phyloP scores from a whole-genome alignment of 2,329 filamentous ascomycete species.

The Blumeriella jaapii region DNA sequence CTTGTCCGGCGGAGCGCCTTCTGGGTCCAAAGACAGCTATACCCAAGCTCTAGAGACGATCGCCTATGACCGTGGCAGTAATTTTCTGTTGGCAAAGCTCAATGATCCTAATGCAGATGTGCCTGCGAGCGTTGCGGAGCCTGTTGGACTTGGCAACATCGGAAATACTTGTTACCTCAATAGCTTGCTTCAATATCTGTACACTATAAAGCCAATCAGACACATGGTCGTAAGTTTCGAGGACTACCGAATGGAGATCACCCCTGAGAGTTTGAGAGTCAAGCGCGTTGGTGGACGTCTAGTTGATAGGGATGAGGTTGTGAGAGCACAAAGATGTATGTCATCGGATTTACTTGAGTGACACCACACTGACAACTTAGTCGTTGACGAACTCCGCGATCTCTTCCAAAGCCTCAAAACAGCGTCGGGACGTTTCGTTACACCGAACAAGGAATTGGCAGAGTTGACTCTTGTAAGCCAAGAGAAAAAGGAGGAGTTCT shows the following conservation, averaged over 20 bases:
- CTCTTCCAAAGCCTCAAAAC: slow-evolving; percentile 63
- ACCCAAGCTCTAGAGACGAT: slow-evolving; percentile 25
- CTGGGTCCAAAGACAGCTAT: slow-evolving; percentile 25
- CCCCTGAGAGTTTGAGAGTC: slow-evolving; percentile 47
- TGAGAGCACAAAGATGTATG: slow-evolving; percentile 63
- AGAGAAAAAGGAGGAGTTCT: slow-evolving; percentile 41
- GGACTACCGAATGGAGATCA: slow-evolving; percentile 54
- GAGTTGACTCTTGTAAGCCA: slow-evolving; percentile 62
- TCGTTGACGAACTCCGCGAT: slow-evolving; percentile 59
- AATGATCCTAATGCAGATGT: slow-evolving; percentile 26
- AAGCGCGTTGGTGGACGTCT: slow-evolving; percentile 68
- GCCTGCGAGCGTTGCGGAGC: slow-evolving; percentile 38
- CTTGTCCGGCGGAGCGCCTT: slow-evolving; percentile 18
- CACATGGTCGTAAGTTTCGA: slow-evolving; percentile 72
- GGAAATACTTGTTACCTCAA: slow-evolving; percentile 98
- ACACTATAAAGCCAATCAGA: slow-evolving; percentile 72
- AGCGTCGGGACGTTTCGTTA: slow-evolving; percentile 49
- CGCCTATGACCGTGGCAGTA: slow-evolving; percentile 24
- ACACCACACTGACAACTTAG: slow-evolving; percentile 32
- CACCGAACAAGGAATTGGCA: slow-evolving; percentile 66
- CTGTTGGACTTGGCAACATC: slow-evolving; percentile 83
- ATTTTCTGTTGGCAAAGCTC: slow-evolving; percentile 26
- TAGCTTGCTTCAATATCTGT: slow-evolving; percentile 90
- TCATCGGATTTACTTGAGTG: slow-evolving; percentile 19
- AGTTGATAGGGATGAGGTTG: slow-evolving; percentile 45